Evolutionary conservation across 1,139 yeast species (phyloP).

Genomic region (Taiozyma sp.): DNA sequence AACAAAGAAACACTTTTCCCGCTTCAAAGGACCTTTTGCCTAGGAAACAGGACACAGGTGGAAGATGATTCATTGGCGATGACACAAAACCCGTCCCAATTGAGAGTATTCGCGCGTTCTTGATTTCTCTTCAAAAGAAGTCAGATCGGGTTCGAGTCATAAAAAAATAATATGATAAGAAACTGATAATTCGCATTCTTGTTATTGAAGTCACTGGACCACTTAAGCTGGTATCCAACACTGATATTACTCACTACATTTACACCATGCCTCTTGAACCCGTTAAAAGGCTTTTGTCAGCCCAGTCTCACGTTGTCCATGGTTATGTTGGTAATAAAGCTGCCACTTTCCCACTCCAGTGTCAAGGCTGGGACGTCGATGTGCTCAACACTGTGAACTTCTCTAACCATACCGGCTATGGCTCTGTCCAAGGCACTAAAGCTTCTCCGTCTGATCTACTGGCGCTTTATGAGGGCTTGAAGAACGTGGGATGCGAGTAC

Average conservation of each 20-base stretch:
- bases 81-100: background rate
- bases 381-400: constrained; percentile 58
- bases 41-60: too few species aligned
- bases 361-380: constrained; percentile 66
- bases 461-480: constrained; percentile 31
- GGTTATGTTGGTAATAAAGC: constrained; percentile 67
- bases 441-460: constrained; percentile 25
- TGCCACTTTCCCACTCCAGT: constrained; percentile 59
- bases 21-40: too few species aligned
- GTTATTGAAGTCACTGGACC: too few species aligned
- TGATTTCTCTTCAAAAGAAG: background rate
- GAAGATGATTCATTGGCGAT: background rate
- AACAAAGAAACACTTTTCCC: too few species aligned
- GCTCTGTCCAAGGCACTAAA: constrained; percentile 37
- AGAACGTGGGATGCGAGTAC: constrained; percentile 31
- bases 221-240: too few species aligned
- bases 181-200: background rate
- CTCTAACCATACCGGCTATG: constrained; percentile 69
- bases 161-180: background rate
- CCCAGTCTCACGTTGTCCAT: constrained; percentile 67
- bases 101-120: background rate
- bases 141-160: background rate
- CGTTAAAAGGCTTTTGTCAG: constrained; percentile 25
- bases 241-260: background rate
- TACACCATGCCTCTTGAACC: constrained; percentile 5